These are phyloP conservation scores for Sporothrix variecibatus DNA, from an alignment of 2,329 filamentous ascomycete species.

Conservation along the genomic window DNA sequence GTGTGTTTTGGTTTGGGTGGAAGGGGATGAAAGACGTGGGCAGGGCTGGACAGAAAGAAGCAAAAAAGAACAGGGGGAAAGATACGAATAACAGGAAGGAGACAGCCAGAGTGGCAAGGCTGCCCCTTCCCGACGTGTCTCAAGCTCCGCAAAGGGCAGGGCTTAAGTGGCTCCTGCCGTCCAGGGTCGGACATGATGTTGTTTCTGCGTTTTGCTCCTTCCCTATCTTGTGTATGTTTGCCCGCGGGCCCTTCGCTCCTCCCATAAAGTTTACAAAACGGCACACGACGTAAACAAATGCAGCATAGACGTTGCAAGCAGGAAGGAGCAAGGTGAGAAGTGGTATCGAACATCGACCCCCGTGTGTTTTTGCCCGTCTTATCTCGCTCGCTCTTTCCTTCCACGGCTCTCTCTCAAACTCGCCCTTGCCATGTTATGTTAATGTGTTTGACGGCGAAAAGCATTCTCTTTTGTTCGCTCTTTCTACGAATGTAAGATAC, in stretches of 20 bases:
- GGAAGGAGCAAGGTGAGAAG: slow-evolving; percentile 11
- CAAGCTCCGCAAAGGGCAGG: slow-evolving; percentile 13
- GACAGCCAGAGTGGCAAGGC: slow-evolving; percentile 3
- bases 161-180: slow-evolving; percentile 15
- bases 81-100: neutral
- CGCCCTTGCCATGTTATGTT: neutral
- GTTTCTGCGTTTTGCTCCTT: neutral
- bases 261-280: slow-evolving; percentile 6
- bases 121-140: slow-evolving; percentile 14
- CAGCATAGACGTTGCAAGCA: neutral
- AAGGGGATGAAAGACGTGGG: slow-evolving; percentile 1
- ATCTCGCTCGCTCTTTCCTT: neutral
- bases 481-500: neutral
- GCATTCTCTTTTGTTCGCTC: neutral
- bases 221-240: neutral
- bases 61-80: neutral
- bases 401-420: neutral
- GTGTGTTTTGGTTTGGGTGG: slow-evolving; percentile 13
- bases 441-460: neutral
- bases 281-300: neutral
- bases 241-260: neutral
- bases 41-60: neutral
- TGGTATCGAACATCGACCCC: neutral
- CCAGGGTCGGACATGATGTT: slow-evolving; percentile 5
- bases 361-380: neutral